Evolutionary conservation across 306 rosid genomes (phyloP).

Genomic region (Castanospermum australe): DNA sequence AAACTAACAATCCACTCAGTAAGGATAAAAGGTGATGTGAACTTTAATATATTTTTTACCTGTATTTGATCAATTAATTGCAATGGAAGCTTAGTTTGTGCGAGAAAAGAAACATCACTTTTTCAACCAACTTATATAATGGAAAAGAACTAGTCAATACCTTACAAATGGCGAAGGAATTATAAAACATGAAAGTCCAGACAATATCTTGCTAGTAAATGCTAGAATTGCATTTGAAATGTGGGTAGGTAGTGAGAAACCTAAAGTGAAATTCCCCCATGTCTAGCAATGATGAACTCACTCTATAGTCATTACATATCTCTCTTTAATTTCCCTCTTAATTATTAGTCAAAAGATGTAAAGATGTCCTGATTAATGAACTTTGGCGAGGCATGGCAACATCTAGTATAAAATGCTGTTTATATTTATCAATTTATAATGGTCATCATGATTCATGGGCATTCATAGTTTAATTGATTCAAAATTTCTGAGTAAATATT

Average conservation of each 20-base stretch:
- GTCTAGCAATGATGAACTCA: neutral
- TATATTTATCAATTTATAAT: neutral
- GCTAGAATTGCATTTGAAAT: neutral
- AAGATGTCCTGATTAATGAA: neutral
- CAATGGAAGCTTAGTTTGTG: slow-evolving; percentile 4
- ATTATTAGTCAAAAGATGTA: neutral
- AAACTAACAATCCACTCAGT: slow-evolving; percentile 40
- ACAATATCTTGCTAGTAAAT: neutral
- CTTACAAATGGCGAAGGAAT: neutral
- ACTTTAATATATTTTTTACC: slow-evolving; percentile 23
- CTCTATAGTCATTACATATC: neutral
- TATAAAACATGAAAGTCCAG: neutral
- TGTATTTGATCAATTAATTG: slow-evolving; percentile 13
- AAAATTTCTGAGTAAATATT: neutral
- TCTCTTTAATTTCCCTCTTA: neutral
- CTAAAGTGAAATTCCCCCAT: neutral
- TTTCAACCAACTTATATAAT: neutral
- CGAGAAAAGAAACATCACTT: slow-evolving; percentile 26
- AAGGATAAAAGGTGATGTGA: slow-evolving; percentile 21
- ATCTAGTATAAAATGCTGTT: neutral
- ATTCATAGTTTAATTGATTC: neutral
- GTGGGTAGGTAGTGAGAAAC: neutral
- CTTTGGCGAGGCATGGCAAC: neutral
- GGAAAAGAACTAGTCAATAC: slow-evolving; percentile 10
- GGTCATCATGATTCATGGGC: neutral